Conservation (phyloP, 306 rosid genomes). For the Astragalus membranaceus region DNA sequence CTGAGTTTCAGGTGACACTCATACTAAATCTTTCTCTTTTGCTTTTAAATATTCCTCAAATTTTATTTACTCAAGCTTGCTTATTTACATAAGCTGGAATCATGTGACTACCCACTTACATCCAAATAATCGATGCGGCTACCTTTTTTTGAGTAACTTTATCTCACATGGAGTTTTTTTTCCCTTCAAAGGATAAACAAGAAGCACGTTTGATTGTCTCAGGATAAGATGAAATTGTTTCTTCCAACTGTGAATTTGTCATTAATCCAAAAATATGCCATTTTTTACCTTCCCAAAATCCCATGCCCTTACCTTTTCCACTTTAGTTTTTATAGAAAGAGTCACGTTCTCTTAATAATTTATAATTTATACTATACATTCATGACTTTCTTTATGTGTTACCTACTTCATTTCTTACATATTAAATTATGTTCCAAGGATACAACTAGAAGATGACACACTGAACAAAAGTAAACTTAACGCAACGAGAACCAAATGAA, state of each 20-base stretch:
- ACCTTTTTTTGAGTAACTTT: not conserved
- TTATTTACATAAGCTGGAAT: conserved; percentile 12
- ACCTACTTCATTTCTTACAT: not conserved
- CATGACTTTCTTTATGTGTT: conserved; percentile 5
- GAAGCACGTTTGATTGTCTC: conserved; percentile 10
- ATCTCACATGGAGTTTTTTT: not conserved
- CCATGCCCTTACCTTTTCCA: not conserved
- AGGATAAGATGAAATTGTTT: conserved; percentile 17
- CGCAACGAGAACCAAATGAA: conserved; percentile 8
- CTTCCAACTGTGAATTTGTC: not conserved
- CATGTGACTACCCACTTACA: conserved; percentile 24
- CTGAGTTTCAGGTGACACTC: too few relatives aligned
- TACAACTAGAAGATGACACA: not conserved
- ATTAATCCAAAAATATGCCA: not conserved
- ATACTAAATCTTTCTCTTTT: too few relatives aligned
- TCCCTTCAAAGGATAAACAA: not conserved
- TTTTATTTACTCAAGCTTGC: not conserved
- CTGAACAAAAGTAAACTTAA: conserved; percentile 9
- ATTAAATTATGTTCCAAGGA: not conserved
- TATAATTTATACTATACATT: not conserved
- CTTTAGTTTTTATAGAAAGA: not conserved
- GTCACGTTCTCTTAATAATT: not conserved
- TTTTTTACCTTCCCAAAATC: not conserved
- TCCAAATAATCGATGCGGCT: not conserved
- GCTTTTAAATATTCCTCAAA: too few relatives aligned